These are phyloP conservation scores for Tylopilus sp. DNA, from an alignment of 768 basidiomycete genomes.

Conservation along the genomic window DNA sequence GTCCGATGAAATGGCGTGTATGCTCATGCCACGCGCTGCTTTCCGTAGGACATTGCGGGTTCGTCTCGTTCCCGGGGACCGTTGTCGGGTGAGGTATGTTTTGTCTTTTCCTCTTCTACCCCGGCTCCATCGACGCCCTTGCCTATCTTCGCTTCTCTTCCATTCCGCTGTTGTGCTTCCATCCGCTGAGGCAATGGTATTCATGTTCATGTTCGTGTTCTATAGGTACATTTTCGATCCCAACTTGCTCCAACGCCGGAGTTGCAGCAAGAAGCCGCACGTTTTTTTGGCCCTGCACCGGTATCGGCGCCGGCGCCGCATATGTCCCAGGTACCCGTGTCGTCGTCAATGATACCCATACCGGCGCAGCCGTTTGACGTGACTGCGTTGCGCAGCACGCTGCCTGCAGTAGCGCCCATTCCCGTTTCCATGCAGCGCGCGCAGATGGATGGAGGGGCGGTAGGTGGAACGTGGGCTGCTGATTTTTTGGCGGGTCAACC, in stretches of 20 bases:
- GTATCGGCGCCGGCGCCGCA: conserved; percentile 28
- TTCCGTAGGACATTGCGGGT: conserved; percentile 64
- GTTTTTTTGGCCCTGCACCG: conserved; percentile 52
- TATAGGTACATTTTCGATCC: conserved; percentile 56
- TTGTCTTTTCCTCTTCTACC: no score
- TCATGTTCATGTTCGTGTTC: neutral
- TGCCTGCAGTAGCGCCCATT: conserved; percentile 8
- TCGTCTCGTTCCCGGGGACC: conserved; percentile 36
- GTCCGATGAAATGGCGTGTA: neutral
- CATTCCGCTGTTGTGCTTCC: neutral
- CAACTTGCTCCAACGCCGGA: conserved; percentile 39
- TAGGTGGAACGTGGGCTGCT: conserved; percentile 50
- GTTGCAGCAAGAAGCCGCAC: conserved; percentile 62
- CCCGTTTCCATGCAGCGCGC: conserved; percentile 10
- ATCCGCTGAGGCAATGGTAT: neutral
- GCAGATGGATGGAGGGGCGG: conserved; percentile 20
- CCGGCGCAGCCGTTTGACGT: conserved; percentile 53
- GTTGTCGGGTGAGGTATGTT: conserved; percentile 58
- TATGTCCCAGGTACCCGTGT: conserved; percentile 3
- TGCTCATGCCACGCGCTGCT: conserved; percentile 3
- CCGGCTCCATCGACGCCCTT: no score
- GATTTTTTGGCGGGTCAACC: conserved; percentile 50
- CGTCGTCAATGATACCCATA: conserved; percentile 12
- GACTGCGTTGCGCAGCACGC: conserved; percentile 33
- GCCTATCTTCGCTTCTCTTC: neutral